phyloP scores from a whole-genome alignment of 345 rosid genomes.

The Dipteronia sinensis region DNA sequence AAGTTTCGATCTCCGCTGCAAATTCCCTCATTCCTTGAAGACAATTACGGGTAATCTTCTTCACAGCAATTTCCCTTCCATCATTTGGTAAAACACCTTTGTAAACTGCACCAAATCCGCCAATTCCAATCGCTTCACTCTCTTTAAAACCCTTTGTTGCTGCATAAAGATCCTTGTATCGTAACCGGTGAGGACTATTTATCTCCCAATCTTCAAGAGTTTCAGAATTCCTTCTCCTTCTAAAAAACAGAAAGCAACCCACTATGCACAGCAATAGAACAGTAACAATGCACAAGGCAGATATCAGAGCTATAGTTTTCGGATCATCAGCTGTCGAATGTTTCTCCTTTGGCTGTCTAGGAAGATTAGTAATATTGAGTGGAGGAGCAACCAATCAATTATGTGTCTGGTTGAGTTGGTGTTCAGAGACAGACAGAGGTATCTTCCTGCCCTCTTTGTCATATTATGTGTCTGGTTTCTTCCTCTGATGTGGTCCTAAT shows the following conservation, averaged over 20 bases:
- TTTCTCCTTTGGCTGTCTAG: constrained; percentile 34
- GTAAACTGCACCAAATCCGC: constrained; percentile 76
- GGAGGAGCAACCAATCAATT: too few species aligned
- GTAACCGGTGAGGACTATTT: constrained; percentile 70
- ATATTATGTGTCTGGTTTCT: neutral
- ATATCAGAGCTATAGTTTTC: constrained; percentile 38
- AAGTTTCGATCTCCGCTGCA: constrained; percentile 70
- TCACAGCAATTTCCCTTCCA: constrained; percentile 58
- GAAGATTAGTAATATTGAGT: too few species aligned
- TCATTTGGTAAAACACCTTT: constrained; percentile 47
- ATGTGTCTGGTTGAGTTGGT: constrained; percentile 80
- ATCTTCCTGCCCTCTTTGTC: neutral
- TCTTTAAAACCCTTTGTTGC: constrained; percentile 67
- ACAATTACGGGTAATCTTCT: constrained; percentile 58
- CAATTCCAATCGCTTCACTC: constrained; percentile 61
- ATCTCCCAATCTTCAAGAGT: constrained; percentile 69
- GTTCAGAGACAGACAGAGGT: constrained; percentile 73
- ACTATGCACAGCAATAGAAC: constrained; percentile 34
- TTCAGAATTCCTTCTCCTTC: constrained; percentile 21
- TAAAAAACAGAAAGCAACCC: constrained; percentile 16
- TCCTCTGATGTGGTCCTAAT: neutral
- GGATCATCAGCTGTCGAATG: constrained; percentile 16
- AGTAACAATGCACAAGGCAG: constrained; percentile 33
- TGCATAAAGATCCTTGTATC: constrained; percentile 50
- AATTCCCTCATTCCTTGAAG: constrained; percentile 76